Evolutionary conservation across 805 yeast species (phyloP).

Genomic region (Hanseniaspora taiwanica): DNA sequence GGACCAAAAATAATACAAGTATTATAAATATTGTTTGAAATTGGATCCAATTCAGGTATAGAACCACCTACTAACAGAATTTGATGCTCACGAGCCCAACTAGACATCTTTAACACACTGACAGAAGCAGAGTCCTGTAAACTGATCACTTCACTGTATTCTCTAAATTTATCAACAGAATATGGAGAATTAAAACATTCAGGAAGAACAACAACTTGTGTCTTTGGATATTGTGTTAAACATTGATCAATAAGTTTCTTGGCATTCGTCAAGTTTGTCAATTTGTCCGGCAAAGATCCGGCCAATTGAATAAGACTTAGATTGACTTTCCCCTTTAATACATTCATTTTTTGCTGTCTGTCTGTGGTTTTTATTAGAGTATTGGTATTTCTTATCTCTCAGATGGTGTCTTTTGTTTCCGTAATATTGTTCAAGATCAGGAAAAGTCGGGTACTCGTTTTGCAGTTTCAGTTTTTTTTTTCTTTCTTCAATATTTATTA

Average conservation of each 20-base stretch:
- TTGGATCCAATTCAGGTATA: slow-evolving; percentile 62
- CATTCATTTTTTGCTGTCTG: no score
- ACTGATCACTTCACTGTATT: slow-evolving; percentile 83
- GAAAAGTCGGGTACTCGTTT: no score
- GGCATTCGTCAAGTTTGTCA: slow-evolving; percentile 62
- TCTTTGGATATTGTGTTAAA: slow-evolving; percentile 36
- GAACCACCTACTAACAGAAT: slow-evolving; percentile 82
- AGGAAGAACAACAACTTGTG: slow-evolving; percentile 75
- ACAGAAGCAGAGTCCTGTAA: slow-evolving; percentile 36
- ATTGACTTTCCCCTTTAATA: slow-evolving; percentile 40
- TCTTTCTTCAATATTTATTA: no score
- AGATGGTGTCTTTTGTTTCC: no score
- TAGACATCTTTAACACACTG: slow-evolving; percentile 46
- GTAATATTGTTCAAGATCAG: no score
- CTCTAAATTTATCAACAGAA: slow-evolving; percentile 70
- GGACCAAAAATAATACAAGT: slow-evolving; percentile 63
- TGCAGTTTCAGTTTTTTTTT: no score
- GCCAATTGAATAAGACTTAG: slow-evolving; percentile 83
- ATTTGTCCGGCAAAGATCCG: slow-evolving; percentile 53
- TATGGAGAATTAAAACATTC: slow-evolving; percentile 97
- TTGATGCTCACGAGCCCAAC: slow-evolving; percentile 49
- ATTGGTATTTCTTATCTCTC: no score
- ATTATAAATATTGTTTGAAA: slow-evolving; percentile 48
- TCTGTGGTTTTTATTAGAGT: no score
- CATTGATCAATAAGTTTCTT: slow-evolving; percentile 54